Conservation (phyloP, 2,329 filamentous ascomycete species). For the Coniosporium tulheliwenetii region DNA sequence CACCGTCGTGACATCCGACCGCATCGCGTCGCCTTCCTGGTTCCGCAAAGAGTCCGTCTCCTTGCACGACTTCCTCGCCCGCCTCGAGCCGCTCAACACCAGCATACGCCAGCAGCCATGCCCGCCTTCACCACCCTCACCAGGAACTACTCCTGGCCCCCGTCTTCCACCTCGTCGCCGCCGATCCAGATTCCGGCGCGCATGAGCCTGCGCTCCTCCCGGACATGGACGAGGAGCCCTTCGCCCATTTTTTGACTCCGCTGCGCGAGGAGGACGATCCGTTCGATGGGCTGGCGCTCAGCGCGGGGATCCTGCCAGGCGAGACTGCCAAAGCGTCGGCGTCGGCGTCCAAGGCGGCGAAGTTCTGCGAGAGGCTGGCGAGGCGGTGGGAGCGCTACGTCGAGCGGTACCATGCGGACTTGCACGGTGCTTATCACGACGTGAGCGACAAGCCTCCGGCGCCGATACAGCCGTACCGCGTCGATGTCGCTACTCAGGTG, state of each 20-base stretch:
- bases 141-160: constrained; percentile 7
- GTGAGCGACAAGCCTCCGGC: not conserved
- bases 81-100: no score
- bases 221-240: constrained; percentile 26
- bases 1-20: no score
- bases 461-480: constrained; percentile 4
- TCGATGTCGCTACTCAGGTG: constrained; percentile 4
- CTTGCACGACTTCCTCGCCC: not conserved
- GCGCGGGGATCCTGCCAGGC: constrained; percentile 20
- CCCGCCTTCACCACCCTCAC: constrained; percentile 4
- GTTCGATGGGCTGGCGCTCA: constrained; percentile 18
- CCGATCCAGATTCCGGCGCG: constrained; percentile 1
- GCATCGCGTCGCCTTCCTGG: no score
- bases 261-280: constrained; percentile 24
- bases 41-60: not conserved
- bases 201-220: constrained; percentile 10
- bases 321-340: constrained; percentile 9
- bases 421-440: constrained; percentile 17
- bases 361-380: constrained; percentile 21
- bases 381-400: constrained; percentile 25
- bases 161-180: constrained; percentile 4
- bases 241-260: constrained; percentile 25
- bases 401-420: constrained; percentile 15
- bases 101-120: constrained; percentile 1
- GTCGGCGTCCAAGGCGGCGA: constrained; percentile 15